These are phyloP conservation scores for Achlya hypogyna DNA, from an alignment of 352 stramenopile genomes.

Conservation along the genomic window DNA sequence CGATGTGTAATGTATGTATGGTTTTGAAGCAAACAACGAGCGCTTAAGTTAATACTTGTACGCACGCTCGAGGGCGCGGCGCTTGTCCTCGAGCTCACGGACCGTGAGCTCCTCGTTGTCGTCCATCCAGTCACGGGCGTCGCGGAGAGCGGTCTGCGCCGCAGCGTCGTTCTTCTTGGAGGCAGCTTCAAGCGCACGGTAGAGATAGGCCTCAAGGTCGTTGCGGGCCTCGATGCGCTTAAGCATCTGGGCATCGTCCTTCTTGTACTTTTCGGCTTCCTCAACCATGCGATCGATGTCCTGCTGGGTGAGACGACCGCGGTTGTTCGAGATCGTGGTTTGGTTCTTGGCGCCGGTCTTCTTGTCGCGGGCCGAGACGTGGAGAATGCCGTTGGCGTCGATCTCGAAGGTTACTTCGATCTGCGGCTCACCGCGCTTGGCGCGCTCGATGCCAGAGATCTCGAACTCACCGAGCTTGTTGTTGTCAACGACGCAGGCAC, in stretches of 20 bases:
- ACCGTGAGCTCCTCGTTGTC: constrained; percentile 15
- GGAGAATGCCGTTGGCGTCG: constrained; percentile 89
- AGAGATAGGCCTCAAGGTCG: constrained; percentile 62
- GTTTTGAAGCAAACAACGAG: neutral
- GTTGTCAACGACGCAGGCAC: constrained; percentile 82
- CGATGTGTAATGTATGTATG: neutral
- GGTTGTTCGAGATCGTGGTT: constrained; percentile 70
- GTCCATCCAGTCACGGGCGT: constrained; percentile 16
- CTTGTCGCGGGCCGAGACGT: constrained; percentile 84
- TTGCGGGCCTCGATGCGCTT: constrained; percentile 60
- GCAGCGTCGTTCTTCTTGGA: constrained; percentile 12
- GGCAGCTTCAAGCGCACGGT: constrained; percentile 27
- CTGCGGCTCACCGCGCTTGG: constrained; percentile 83
- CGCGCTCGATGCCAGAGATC: constrained; percentile 81
- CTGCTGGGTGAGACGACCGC: constrained; percentile 52
- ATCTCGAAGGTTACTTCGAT: constrained; percentile 88
- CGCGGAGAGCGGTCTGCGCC: neutral
- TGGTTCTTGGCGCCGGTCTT: constrained; percentile 55
- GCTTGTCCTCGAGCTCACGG: constrained; percentile 16
- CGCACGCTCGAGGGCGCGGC: neutral
- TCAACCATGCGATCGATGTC: constrained; percentile 66
- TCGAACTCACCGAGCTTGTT: constrained; percentile 91
- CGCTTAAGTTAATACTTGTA: constrained; percentile 13
- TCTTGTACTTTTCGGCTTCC: constrained; percentile 65
- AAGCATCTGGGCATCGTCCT: constrained; percentile 61